Conservation (phyloP, 208 protist genomes). For the Trypanosoma platydactyli region DNA sequence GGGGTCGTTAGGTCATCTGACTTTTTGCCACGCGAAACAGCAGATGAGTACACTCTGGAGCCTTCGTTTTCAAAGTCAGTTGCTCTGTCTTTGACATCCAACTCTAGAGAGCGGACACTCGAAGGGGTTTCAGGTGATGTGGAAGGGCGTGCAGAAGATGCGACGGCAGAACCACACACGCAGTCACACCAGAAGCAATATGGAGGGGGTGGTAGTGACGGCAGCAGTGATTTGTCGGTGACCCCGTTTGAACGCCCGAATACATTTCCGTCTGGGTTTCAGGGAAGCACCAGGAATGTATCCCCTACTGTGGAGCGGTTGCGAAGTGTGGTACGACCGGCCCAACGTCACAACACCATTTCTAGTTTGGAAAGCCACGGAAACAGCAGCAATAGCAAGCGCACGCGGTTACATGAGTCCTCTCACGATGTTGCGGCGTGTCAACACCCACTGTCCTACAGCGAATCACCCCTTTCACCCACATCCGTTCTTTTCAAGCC, state of each 20-base stretch:
- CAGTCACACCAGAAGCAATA: not conserved
- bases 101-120: not conserved
- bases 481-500: conserved; percentile 30
- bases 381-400: conserved; percentile 13
- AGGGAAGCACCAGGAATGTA: not conserved
- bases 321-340: not conserved
- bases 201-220: conserved; percentile 12
- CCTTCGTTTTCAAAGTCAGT: not conserved
- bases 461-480: conserved; percentile 24
- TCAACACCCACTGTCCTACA: conserved; percentile 13
- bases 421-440: not conserved
- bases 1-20: not conserved
- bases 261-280: not conserved
- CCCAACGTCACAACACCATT: conserved; percentile 8
- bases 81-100: not conserved
- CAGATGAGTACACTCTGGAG: not conserved
- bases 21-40: not conserved
- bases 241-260: too few species aligned
- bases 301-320: conserved; percentile 6
- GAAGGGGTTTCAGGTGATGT: not conserved
- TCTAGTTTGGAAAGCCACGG: conserved; percentile 14
- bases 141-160: not conserved
- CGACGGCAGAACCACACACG: not conserved
- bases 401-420: not conserved
- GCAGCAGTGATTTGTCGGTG: not conserved